Base-by-base conservation (phyloP, 1,284 basidiomycete species). In the Cutaneotrichosporon cavernicola region DNA sequence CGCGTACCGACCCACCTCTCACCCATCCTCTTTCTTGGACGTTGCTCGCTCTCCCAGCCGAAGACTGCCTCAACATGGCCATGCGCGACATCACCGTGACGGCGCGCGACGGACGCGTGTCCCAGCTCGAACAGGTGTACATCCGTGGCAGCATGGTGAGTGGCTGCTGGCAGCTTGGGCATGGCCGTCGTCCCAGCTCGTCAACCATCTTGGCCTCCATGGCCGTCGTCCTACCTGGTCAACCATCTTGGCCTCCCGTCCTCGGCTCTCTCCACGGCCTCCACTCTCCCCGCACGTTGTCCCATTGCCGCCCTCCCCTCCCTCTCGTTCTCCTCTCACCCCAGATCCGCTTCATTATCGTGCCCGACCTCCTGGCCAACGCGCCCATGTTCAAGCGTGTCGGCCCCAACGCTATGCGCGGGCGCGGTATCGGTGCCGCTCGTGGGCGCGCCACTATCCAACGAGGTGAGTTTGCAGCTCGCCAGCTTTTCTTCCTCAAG, bases 341-440 rank as follows among this genome's bases (percentile, higher is more conserved):
- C 47, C 65, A 77, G 76, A 84, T 96, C 75, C 87, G 94, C 73
- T 98, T 98, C 85, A 96, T 98, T 84, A 97, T 99, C 78, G 97
- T 99, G 31, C 97, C 97, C 57, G 97, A 99, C 81, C 97, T 99
- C 90, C 85, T 99, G 71, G 92, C 97, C 77, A 97, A 99, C 80
- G 97, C 97, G 31, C 97, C 97, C 22, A 99, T 99, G 97, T 97
- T 99, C 84, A 99, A 99, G 83, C 90, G 96, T 70, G 92, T 97
- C 58, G 95, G 96, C 56, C 93, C 95, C 18, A 97, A 98, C 78
- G 95, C 94, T 47, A 97, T 99, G 94, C 90, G 91, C 75, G 97
- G 97, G 75, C 86, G 96, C 71, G 97, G 97, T 88, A 99, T 99
- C 77, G 97, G 97, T 77, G 97, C 94, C 52, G 76, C 77, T 11